A percentile compares a stretch with the other conserved stretches of the same genome.
Conservation (phyloP, 2,329 filamentous ascomycete species). For the Corynespora cassiicola region DNA sequence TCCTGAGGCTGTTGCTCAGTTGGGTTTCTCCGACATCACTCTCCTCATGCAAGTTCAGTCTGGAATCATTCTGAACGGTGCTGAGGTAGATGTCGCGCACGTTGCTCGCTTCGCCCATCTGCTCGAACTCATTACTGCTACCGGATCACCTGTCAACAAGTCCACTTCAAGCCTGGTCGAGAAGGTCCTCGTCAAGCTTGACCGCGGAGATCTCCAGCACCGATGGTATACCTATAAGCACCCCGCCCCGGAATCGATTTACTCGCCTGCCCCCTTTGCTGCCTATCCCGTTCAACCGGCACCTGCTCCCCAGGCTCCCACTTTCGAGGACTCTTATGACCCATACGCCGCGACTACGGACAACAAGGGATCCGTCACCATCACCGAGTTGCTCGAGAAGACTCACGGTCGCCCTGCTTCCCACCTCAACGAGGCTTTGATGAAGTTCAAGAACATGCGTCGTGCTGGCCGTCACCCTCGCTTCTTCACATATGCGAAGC, state of each 20-base stretch:
- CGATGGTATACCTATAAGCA: constrained; percentile 67
- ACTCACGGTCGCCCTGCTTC: constrained; percentile 74
- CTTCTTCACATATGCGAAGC: constrained; percentile 96
- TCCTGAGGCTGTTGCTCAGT: constrained; percentile 64
- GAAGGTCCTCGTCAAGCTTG: constrained; percentile 62
- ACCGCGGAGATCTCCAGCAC: constrained; percentile 53
- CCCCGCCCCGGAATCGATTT: constrained; percentile 48
- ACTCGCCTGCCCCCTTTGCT: constrained; percentile 59
- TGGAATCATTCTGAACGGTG: constrained; percentile 54
- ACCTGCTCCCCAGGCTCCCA: constrained; percentile 61
- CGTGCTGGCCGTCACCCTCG: constrained; percentile 88
- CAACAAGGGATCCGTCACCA: constrained; percentile 89
- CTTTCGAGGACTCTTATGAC: constrained; percentile 83
- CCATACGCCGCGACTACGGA: constrained; percentile 91
- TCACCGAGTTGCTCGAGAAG: constrained; percentile 88
- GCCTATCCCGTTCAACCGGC: constrained; percentile 56
- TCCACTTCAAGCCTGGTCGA: constrained; percentile 64
- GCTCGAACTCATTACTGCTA: constrained; percentile 63
- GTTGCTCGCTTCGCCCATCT: constrained; percentile 67
- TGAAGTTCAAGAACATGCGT: constrained; percentile 90
- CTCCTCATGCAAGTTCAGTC: constrained; percentile 68
- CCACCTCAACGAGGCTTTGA: constrained; percentile 79
- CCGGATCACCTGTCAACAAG: constrained; percentile 60
- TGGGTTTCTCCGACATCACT: constrained; percentile 61
- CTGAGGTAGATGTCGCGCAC: constrained; percentile 62